Base-by-base conservation (phyloP, 106 monocot genomes). In the Gastrodia elata region DNA sequence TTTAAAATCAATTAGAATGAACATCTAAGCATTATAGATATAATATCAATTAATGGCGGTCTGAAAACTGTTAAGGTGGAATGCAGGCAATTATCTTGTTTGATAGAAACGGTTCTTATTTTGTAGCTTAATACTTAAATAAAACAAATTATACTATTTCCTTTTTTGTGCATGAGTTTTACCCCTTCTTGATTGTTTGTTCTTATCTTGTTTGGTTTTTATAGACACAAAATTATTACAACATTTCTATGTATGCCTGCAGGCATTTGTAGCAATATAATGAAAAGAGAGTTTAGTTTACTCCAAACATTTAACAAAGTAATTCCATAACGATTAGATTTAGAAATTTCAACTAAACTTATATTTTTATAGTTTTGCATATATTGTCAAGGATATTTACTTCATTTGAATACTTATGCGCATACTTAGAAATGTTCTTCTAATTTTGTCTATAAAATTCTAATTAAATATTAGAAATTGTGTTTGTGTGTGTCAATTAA, bases 311-410 rank as follows among this genome's bases (percentile, higher is more conserved):
- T 22, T 22, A 55, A 55, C 16, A 18, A 59, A 59, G 59, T 27
- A 28, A 28, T 59, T 59, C 28, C 59, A 28, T 59, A 59, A 28
- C 28, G 2, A 59, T 59, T 27, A 59, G 28, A 61, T 30, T n/a
- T 61, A 11, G 61, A 61, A 61, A n/a, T n/a, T n/a, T 32, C 27
- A 61, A 61, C 61, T 61, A 32, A 11, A 61, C 27, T 58, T 46
- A 46, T 15, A 18, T 6, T 44, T 57, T 57, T 7, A 25, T 25
- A 57, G n/a, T 32, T 11, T 9, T 13, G 61, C 30, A 22, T 30
- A 10, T 61, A 11, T 61, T 28, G 61, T 61, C 27, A 61, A 61
- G 61, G 61, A 10, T 30, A 33, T 61, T 52, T 61, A 61, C 11
- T 61, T 3, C 61, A 61, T 33, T 32, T 11, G 13, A 61, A 61